phyloP scores from a whole-genome alignment of 2,329 filamentous ascomycete genomes.

The Pseudocercospora pini-densiflorae region DNA sequence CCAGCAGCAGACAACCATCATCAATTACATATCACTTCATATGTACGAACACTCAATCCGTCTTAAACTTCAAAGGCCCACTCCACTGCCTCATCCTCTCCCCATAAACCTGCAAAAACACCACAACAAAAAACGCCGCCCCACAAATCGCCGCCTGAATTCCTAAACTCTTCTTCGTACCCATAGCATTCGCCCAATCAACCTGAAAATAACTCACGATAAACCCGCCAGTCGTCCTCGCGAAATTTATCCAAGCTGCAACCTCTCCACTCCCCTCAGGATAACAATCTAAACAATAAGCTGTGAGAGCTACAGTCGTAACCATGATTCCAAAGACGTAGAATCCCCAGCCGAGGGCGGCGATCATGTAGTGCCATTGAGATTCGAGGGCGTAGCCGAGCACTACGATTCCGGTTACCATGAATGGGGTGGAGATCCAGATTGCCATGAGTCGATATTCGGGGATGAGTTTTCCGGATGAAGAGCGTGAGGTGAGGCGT shows the following conservation, averaged over 20 bases:
- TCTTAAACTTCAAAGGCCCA: conserved; percentile 4
- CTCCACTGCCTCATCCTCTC: background rate
- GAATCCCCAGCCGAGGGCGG: conserved; percentile 20
- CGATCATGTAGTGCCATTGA: conserved; percentile 19
- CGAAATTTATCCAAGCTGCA: conserved; percentile 22
- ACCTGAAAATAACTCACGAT: conserved; percentile 22
- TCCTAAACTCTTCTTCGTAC: conserved; percentile 20
- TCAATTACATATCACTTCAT: too few relatives aligned
- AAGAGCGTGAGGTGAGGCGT: background rate
- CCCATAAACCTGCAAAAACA: background rate
- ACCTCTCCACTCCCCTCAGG: conserved; percentile 18
- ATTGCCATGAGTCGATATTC: conserved; percentile 22
- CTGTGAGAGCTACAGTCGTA: conserved; percentile 16
- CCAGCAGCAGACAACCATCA: too few relatives aligned
- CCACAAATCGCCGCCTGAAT: conserved; percentile 17
- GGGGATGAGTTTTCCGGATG: conserved; percentile 10
- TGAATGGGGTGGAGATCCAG: conserved; percentile 13
- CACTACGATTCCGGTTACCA: conserved; percentile 17
- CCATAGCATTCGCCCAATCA: conserved; percentile 19
- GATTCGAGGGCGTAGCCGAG: conserved; percentile 18
- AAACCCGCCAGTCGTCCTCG: conserved; percentile 20
- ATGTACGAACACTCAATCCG: too few relatives aligned
- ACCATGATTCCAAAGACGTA: conserved; percentile 25
- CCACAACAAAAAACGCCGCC: conserved; percentile 3
- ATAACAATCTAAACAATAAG: conserved; percentile 23